These are phyloP conservation scores for Picea abies DNA, from an alignment of 83 land plant genomes.

Conservation along the genomic window DNA sequence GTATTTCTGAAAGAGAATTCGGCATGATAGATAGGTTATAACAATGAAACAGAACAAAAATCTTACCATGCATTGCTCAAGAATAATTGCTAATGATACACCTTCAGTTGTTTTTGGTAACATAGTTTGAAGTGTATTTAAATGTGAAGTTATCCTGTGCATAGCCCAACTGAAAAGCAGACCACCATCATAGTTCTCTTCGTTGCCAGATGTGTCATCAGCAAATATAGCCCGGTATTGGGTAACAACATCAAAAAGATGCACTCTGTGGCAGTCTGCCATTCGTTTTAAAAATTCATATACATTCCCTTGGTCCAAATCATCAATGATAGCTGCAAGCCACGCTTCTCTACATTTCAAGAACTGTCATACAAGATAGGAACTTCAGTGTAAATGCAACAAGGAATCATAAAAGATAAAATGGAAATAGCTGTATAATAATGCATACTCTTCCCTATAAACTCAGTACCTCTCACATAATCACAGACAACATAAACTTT, in stretches of 20 bases:
- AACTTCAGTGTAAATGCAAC: background rate
- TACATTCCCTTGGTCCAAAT: constrained; percentile 87
- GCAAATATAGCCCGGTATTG: constrained; percentile 94
- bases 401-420: background rate
- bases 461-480: background rate
- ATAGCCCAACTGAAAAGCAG: constrained; percentile 98
- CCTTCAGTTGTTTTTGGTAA: constrained; percentile 94
- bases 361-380: constrained; percentile 56
- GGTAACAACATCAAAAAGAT: constrained; percentile 95
- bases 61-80: constrained; percentile 96
- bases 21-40: background rate
- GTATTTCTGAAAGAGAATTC: background rate
- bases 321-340: constrained; percentile 91
- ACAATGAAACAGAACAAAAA: background rate
- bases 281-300: constrained; percentile 88
- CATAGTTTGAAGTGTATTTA: constrained; percentile 63
- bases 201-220: constrained; percentile 95
- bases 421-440: background rate
- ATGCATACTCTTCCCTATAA: background rate
- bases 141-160: constrained; percentile 83
- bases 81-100: constrained; percentile 71
- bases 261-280: constrained; percentile 83
- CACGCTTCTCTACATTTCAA: constrained; percentile 98
- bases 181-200: constrained; percentile 93
- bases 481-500: background rate